Conservation (phyloP, 2,329 filamentous ascomycete species). For the Penicillium corylophilum region DNA sequence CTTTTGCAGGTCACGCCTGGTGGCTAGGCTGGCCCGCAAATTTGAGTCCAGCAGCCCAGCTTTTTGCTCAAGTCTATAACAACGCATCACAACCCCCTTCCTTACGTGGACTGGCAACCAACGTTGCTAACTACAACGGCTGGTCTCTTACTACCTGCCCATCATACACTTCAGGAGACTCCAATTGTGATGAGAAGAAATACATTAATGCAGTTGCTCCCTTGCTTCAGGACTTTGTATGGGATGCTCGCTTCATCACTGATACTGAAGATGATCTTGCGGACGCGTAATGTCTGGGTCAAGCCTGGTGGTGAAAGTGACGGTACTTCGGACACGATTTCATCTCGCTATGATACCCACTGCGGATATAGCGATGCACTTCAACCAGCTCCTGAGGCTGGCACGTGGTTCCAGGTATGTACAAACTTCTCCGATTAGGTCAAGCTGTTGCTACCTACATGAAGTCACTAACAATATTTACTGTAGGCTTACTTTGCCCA, state of each 20-base stretch:
- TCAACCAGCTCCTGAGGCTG: constrained; percentile 67
- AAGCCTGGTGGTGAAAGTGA: constrained; percentile 64
- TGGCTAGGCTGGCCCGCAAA: constrained; percentile 66
- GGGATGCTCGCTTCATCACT: constrained; percentile 56
- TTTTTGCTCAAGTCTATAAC: constrained; percentile 51
- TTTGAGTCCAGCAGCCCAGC: constrained; percentile 50
- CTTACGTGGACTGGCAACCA: constrained; percentile 56
- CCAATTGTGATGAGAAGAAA: constrained; percentile 54
- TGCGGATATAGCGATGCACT: constrained; percentile 57
- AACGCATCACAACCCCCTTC: constrained; percentile 47
- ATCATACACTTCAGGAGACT: constrained; percentile 46
- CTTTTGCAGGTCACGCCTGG: constrained; percentile 52
- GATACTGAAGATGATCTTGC: constrained; percentile 57
- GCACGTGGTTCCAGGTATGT: constrained; percentile 62
- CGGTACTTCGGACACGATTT: constrained; percentile 50
- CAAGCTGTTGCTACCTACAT: constrained; percentile 5
- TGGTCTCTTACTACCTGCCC: constrained; percentile 49
- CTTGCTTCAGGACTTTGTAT: constrained; percentile 48
- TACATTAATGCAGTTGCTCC: constrained; percentile 55
- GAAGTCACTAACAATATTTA: constrained; percentile 25
- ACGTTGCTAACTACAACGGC: constrained; percentile 61
- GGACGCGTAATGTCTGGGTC: constrained; percentile 70
- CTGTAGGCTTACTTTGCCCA: constrained; percentile 33
- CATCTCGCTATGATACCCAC: constrained; percentile 55
- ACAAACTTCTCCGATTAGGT: constrained; percentile 30